phyloP scores from a whole-genome alignment of 2,329 filamentous ascomycete genomes.

The Colletotrichum sp. region DNA sequence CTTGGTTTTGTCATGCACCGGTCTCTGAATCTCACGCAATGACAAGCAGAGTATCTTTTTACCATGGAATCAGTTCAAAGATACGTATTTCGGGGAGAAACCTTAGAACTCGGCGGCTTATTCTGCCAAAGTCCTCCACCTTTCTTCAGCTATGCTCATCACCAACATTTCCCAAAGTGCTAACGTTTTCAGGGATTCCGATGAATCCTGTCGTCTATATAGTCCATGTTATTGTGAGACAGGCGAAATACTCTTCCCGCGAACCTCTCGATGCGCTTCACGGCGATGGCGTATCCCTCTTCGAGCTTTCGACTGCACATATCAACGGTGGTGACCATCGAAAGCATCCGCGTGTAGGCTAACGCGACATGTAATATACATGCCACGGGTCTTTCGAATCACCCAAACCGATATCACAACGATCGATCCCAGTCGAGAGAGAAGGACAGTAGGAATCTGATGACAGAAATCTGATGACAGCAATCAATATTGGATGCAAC shows the following conservation, averaged over 20 bases:
- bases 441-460: background rate
- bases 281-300: background rate
- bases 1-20: background rate
- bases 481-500: background rate
- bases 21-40: background rate
- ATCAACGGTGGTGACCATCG: background rate
- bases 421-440: background rate
- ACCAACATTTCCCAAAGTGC: background rate
- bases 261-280: background rate
- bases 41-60: background rate
- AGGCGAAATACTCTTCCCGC: accelerated
- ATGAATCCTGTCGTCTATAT: background rate
- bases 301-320: background rate
- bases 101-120: background rate
- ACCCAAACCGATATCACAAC: background rate
- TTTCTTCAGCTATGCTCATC: background rate
- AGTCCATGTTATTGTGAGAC: background rate
- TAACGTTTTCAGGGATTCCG: background rate
- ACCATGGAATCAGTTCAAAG: background rate
- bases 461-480: background rate
- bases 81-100: background rate
- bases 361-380: background rate
- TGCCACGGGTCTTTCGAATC: background rate
- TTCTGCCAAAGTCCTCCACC: background rate
- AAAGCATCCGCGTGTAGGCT: background rate